Conservation (phyloP, 495 filamentous ascomycete species). For the Neurospora tetrasperma region DNA sequence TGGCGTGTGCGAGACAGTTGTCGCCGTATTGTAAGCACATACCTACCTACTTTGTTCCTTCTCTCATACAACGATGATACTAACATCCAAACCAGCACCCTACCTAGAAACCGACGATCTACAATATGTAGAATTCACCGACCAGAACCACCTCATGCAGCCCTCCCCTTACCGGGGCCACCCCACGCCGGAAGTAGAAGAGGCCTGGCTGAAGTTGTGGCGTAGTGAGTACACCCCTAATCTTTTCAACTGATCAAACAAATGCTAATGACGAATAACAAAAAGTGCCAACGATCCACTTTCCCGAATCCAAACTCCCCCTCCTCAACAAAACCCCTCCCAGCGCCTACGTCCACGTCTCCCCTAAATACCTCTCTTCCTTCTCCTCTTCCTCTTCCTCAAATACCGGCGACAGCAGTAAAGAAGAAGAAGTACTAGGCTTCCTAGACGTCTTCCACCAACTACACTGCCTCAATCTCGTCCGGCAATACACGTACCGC, state of each 20-base stretch:
- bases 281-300: slow-evolving; percentile 1
- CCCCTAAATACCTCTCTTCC: neutral
- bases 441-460: neutral
- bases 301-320: neutral
- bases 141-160: neutral
- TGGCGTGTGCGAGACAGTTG: neutral
- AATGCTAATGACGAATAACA: too few species aligned
- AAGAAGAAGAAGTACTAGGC: too few species aligned
- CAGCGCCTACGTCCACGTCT: neutral
- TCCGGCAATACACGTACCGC: slow-evolving; percentile 2
- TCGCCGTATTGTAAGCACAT: neutral
- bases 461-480: neutral
- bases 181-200: neutral
- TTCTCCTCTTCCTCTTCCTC: too few species aligned
- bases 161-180: neutral
- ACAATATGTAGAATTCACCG: neutral
- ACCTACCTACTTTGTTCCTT: too few species aligned
- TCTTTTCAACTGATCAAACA: too few species aligned
- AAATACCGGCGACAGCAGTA: too few species aligned
- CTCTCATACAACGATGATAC: neutral
- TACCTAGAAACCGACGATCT: neutral
- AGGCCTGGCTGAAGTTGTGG: slow-evolving; percentile 1
- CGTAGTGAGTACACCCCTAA: too few species aligned
- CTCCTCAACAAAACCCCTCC: neutral
- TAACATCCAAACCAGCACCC: neutral